Base-by-base conservation (phyloP, 2,329 filamentous ascomycete species). In the Aciculosporium take region DNA sequence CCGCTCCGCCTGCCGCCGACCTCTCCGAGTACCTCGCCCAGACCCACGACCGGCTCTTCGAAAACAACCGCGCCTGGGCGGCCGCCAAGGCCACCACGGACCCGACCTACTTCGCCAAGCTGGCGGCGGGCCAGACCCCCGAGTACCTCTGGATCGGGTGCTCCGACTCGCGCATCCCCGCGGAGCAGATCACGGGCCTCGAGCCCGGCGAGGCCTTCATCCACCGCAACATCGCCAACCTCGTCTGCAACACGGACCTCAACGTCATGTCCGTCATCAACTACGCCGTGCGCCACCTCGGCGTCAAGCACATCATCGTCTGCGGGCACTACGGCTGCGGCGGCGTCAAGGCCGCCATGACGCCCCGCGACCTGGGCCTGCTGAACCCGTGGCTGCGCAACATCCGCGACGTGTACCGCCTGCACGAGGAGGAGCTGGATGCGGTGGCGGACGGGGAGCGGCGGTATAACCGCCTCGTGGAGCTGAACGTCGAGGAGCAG, bases 141-240 rank as follows among this genome's bases (percentile, higher is more conserved):
- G 77, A 84, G 53, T 84, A 84, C 60, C 72, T 84, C 41, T 94
- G 86, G 84, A 84, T 94, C 56, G 87, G 88, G 37, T 95, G 87
- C 71, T 81, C 81, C 61, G 87, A 94, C 68, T 86, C 80, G 31
- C 84, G 88, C 50, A 84, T 89, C 57, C 88, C 88, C n/a, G 87
- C 89, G 53, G 89, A 88, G 55, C 84, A 84, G 56, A 79, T 95
- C 59, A 78, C 86, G 36, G 81, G 83, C 49, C 74, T 89, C 43
- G 71, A 82, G 56, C 84, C 87, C n/a, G 87, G 87, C 51, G 85
- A 94, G 63, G 81, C 89, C 53, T 95, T 94, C 61, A 81, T 93
- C 51, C 86, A 94, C 70, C 84, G 88, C 63, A 94, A 95, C 57
- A 94, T 94, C 61, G 87, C 86, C 64, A 94, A 94, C 68, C 72